Conservation (phyloP, 768 basidiomycete species). For the Kwoniella botswanensis region DNA sequence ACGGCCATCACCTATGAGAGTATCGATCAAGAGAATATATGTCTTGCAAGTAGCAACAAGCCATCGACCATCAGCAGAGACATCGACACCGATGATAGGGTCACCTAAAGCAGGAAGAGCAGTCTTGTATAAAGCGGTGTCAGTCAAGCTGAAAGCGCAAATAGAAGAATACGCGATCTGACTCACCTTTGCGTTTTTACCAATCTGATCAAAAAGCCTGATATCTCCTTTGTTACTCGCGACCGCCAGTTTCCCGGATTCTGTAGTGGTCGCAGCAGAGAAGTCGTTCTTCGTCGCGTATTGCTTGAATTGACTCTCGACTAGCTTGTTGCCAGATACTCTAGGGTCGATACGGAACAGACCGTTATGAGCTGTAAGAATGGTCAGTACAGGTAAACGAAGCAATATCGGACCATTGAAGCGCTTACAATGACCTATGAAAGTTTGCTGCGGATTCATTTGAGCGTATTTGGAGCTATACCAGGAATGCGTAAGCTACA, state of each 20-base stretch:
- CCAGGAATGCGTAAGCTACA: conserved; percentile 12
- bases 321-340: conserved; percentile 86
- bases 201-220: conserved; percentile 89
- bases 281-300: conserved; percentile 95
- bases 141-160: no score
- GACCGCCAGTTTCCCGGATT: conserved; percentile 82
- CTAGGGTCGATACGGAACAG: conserved; percentile 98
- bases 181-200: conserved; percentile 86
- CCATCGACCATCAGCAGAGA: conserved; percentile 90
- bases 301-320: conserved; percentile 93
- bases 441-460: conserved; percentile 86
- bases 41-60: conserved; percentile 94
- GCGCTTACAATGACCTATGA: conserved; percentile 69
- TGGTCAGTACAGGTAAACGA: conserved; percentile 6
- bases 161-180: not conserved
- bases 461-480: conserved; percentile 82
- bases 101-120: conserved; percentile 93
- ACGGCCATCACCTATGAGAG: conserved; percentile 86
- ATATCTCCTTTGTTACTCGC: conserved; percentile 97
- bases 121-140: conserved; percentile 61
- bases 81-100: conserved; percentile 92
- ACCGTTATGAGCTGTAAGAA: conserved; percentile 76
- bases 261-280: conserved; percentile 88
- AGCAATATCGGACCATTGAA: not conserved
- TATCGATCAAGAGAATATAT: conserved; percentile 91